Evolutionary conservation across 2,329 filamentous ascomycete genomes (phyloP).

Genomic region (Fusarium tupiense): DNA sequence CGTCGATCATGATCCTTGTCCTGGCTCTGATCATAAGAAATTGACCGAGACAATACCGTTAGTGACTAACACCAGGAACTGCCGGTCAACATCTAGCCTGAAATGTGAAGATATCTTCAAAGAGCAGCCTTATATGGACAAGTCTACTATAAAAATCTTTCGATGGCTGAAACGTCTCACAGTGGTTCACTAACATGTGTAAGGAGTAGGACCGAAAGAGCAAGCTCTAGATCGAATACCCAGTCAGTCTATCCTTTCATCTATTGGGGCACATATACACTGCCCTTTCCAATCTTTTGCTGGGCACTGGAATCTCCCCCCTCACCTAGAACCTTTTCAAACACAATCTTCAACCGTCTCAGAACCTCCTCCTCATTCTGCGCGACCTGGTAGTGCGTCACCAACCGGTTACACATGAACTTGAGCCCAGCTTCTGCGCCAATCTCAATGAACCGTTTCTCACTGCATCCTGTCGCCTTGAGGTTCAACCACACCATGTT

Average conservation of each 20-base stretch:
- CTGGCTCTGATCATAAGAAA: constrained; percentile 17
- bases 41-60: background rate
- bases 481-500: constrained; percentile 93
- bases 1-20: constrained; percentile 11
- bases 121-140: background rate
- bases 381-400: constrained; percentile 70
- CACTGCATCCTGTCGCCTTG: constrained; percentile 62
- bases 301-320: constrained; percentile 6
- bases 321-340: constrained; percentile 51
- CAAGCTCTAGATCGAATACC: background rate
- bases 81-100: background rate
- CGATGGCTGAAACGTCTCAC: background rate
- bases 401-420: constrained; percentile 54
- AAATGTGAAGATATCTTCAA: background rate
- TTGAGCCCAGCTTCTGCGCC: constrained; percentile 56
- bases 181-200: background rate
- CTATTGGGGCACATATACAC: constrained; percentile 41
- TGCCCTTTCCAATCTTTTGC: constrained; percentile 39
- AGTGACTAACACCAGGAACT: background rate
- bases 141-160: background rate
- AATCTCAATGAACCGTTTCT: constrained; percentile 51
- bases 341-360: constrained; percentile 63
- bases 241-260: background rate
- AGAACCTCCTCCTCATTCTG: constrained; percentile 69
- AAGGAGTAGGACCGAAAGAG: background rate